Conservation (phyloP, 73 alveolate species). For the Chromera velia region DNA sequence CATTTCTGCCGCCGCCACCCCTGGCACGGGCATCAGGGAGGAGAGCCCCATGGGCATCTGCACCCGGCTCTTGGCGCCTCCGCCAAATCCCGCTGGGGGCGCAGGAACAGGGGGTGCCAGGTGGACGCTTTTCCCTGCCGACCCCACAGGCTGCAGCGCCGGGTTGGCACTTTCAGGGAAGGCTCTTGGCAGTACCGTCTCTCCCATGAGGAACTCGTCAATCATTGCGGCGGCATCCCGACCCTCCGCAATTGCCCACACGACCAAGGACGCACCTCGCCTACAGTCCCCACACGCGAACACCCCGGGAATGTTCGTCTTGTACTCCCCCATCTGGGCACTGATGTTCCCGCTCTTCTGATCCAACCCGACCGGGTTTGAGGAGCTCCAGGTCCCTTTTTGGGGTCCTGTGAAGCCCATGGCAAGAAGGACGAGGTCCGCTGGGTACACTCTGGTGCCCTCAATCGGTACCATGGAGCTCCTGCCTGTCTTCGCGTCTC, state of each 20-base stretch:
- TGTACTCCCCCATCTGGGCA: background rate
- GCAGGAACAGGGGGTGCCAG: too few relatives aligned
- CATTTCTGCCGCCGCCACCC: too few relatives aligned
- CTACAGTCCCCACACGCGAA: background rate
- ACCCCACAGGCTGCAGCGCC: too few relatives aligned
- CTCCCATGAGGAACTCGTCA: background rate
- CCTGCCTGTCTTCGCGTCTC: background rate
- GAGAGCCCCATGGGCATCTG: too few relatives aligned
- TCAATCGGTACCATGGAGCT: background rate
- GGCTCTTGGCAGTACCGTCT: background rate
- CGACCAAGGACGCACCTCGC: background rate
- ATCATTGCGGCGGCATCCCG: background rate
- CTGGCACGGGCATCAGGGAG: too few relatives aligned
- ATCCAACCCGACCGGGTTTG: background rate
- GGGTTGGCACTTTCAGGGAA: background rate
- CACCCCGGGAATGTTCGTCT: background rate
- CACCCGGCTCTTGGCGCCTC: too few relatives aligned
- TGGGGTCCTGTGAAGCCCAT: background rate
- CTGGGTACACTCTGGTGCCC: background rate
- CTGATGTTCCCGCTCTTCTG: background rate
- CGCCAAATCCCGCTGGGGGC: too few relatives aligned
- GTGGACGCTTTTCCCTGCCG: too few relatives aligned
- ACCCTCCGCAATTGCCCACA: background rate
- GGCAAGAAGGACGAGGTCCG: background rate
- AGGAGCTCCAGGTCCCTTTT: background rate